Base-by-base conservation (phyloP, 2,329 filamentous ascomycete genomes). In the Dactylonectria estremocensis region DNA sequence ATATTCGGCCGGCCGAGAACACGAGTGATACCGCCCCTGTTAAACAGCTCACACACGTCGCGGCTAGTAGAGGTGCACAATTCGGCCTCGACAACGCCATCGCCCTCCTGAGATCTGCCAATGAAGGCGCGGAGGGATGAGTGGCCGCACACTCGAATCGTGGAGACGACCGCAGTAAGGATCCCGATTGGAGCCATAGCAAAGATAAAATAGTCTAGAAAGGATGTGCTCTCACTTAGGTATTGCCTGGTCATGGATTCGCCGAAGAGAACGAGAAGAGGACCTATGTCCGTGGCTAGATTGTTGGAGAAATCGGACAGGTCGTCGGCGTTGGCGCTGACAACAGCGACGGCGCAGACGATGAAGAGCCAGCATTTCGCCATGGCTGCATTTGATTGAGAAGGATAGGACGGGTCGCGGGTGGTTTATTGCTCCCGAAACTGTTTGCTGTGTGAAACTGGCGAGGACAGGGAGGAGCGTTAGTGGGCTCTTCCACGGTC, bases 181-280 rank as follows among this genome's bases (percentile, higher is more conserved):
- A 85, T 80, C 1, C 83, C 83, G 0, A 83, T 33, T 0, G 80
- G 80, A 0, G 72, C 79, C 68, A 81, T 76, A 0, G 79, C 78
- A 4, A 82, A 74, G 7, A 82, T 77, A 24, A 81, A 69, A 37
- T 76, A 71, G 55, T 83, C 81, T 0, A 76, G 63, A 7, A 64
- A 71, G 1, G 67, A 71, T 1, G 76, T 70, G 0, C 75, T 76
- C 54, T 81, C 76, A 66, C 78, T 82, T 2, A 83, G 72, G 52
- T 79, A 83, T 46, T 83, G 80, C 50, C 79, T 80, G 0, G 81
- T 82, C 1, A 81, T 74, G 1, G 77, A 74, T 31, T 84, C 81
- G 8, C 81, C 81, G 28, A 83, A 83, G 0, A 84, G 72, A 0
- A 78, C 70, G 1, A 84, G 67, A 1, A 83, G 65, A 2, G 78